A percentile compares a stretch with the other conserved stretches of the same genome.
Conservation (phyloP, 768 basidiomycete genomes). For the Kwoniella mangroviensis region DNA sequence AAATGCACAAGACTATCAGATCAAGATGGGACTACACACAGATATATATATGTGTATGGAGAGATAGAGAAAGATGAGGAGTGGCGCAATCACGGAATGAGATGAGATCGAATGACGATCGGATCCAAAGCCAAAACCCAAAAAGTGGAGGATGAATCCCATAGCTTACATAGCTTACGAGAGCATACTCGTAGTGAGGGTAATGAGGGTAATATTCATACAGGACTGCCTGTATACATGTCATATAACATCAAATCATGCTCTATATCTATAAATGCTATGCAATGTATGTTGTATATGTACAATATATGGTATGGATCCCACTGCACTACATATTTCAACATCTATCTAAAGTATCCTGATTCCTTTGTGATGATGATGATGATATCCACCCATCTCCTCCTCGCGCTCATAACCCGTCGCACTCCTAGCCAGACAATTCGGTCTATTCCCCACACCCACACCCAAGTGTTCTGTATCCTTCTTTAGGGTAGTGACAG, state of each 20-base stretch:
- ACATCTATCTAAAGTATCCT: background rate
- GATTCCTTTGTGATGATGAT: background rate
- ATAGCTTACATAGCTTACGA: background rate
- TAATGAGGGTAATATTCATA: background rate
- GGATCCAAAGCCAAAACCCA: background rate
- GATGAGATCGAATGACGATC: background rate
- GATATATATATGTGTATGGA: background rate
- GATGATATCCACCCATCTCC: background rate
- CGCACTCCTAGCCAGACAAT: slow-evolving; percentile 14
- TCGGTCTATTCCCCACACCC: background rate
- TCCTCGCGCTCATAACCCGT: slow-evolving; percentile 8
- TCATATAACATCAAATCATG: background rate
- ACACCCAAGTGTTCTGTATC: background rate
- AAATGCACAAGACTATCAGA: background rate
- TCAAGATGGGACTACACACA: no score
- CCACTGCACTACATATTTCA: background rate
- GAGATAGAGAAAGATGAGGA: background rate
- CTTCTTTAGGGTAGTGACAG: background rate
- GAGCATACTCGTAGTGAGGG: background rate
- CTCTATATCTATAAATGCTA: background rate
- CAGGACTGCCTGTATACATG: slow-evolving; percentile 11
- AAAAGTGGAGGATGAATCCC: slow-evolving; percentile 3
- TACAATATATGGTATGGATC: background rate
- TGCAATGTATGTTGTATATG: background rate
- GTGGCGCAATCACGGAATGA: background rate